These are phyloP conservation scores for Bolboschoenoplectus hybrid DNA, from an alignment of 202 grass and related monocot genomes.

Conservation along the genomic window DNA sequence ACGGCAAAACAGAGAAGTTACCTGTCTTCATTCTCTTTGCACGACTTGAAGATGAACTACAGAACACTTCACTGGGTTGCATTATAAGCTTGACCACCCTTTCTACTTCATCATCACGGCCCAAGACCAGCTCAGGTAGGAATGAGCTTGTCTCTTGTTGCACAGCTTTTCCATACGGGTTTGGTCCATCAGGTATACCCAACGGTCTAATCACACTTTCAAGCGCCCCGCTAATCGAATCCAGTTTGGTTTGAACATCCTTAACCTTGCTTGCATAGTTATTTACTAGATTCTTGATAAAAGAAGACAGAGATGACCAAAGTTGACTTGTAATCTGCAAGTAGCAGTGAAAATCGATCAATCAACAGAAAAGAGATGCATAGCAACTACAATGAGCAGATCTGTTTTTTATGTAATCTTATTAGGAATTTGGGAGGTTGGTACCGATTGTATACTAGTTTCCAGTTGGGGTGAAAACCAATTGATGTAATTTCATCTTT, in stretches of 20 bases:
- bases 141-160: conserved; percentile 42
- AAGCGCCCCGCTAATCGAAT: conserved; percentile 24
- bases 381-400: too few species aligned
- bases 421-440: too few species aligned
- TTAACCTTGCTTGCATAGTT: conserved; percentile 22
- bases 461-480: too few species aligned
- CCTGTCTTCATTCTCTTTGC: too few species aligned
- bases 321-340: neutral
- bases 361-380: neutral
- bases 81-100: too few species aligned
- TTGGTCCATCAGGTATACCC: conserved; percentile 17
- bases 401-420: too few species aligned
- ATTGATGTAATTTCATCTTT: too few species aligned
- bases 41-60: too few species aligned
- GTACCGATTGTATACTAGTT: too few species aligned
- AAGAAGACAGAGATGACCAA: neutral
- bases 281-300: conserved; percentile 11
- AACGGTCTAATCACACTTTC: conserved; percentile 24
- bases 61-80: too few species aligned
- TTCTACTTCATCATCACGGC: conserved; percentile 32
- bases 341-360: neutral
- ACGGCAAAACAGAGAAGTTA: too few species aligned
- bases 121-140: conserved; percentile 26
- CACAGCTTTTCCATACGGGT: neutral
- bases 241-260: conserved; percentile 29